Percentiles rank a stretch among this genome's conserved stretches.
Conservation (phyloP, 2,329 filamentous ascomycete genomes). For the Venturia pyrina region DNA sequence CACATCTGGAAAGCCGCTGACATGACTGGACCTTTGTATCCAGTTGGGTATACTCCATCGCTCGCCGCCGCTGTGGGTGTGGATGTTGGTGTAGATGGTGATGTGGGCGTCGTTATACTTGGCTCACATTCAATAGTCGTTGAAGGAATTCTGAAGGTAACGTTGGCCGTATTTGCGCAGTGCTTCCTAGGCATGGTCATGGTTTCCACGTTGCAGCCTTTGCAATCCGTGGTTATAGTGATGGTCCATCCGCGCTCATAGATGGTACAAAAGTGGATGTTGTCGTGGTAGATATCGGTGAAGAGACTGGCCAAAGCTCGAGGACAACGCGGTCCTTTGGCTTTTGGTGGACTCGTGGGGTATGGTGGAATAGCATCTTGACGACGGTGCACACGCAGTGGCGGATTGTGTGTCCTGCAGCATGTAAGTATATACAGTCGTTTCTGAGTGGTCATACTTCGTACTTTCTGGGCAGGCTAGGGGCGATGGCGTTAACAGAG, state of each 20-base stretch:
- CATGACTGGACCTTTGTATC: not conserved
- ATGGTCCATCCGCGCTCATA: not conserved
- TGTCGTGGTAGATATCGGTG: not conserved
- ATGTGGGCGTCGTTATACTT: not conserved
- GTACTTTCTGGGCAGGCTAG: not conserved
- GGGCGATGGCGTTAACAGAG: not conserved
- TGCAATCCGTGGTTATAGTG: not conserved
- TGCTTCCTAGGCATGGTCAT: slow-evolving; percentile 1
- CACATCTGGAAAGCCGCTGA: not conserved
- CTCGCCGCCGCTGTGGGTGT: not conserved
- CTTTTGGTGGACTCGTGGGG: not conserved
- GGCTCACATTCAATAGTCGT: not conserved
- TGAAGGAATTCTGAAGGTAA: not conserved
- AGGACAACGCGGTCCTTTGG: not conserved
- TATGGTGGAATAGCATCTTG: not conserved
- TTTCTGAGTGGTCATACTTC: not conserved
- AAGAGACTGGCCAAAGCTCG: not conserved
- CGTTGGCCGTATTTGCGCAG: not conserved
- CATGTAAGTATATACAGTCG: not conserved
- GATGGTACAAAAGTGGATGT: not conserved
- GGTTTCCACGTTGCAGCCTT: not conserved
- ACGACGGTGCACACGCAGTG: not conserved
- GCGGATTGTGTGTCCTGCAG: not conserved
- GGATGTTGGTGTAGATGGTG: not conserved
- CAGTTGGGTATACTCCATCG: not conserved